Evolutionary conservation across 257 asterid species (phyloP).

Genomic region (Penstemon newberryi): DNA sequence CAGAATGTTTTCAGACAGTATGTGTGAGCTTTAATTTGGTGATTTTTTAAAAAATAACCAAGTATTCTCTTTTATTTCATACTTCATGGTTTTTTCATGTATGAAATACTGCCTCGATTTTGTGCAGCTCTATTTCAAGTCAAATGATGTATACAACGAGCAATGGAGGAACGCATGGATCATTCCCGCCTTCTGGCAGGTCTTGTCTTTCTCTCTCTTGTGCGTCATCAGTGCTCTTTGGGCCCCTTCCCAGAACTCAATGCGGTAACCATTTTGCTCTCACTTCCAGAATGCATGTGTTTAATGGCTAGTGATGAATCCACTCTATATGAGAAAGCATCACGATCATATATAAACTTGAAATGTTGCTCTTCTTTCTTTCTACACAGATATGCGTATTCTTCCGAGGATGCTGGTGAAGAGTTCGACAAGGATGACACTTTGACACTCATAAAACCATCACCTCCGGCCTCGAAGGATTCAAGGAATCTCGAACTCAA

Average conservation of each 20-base stretch:
- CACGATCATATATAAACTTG: neutral
- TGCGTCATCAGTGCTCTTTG: conserved; percentile 91
- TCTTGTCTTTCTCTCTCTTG: conserved; percentile 81
- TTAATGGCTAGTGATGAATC: conserved; percentile 16
- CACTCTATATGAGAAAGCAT: neutral
- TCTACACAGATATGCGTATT: conserved; percentile 74
- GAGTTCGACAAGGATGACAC: conserved; percentile 77
- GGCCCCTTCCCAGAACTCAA: conserved; percentile 96
- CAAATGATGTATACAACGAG: conserved; percentile 86
- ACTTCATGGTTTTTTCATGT: conserved; percentile 15
- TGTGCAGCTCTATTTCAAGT: conserved; percentile 87
- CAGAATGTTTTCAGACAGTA: too few species aligned
- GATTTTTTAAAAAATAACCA: too few species aligned
- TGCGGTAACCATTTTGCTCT: conserved; percentile 52
- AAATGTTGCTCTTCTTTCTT: neutral
- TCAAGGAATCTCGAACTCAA: conserved; percentile 45
- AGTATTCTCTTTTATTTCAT: neutral
- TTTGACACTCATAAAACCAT: conserved; percentile 80
- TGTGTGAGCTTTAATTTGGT: too few species aligned
- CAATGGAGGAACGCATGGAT: conserved; percentile 96
- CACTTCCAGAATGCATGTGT: conserved; percentile 3
- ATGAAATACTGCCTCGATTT: conserved; percentile 27
- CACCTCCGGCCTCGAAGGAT: conserved; percentile 59
- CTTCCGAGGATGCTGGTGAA: conserved; percentile 81
- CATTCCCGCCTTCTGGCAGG: conserved; percentile 98